These are phyloP conservation scores for Colletotrichum tamarilloi DNA, from an alignment of 2,329 filamentous ascomycete species.

Conservation along the genomic window DNA sequence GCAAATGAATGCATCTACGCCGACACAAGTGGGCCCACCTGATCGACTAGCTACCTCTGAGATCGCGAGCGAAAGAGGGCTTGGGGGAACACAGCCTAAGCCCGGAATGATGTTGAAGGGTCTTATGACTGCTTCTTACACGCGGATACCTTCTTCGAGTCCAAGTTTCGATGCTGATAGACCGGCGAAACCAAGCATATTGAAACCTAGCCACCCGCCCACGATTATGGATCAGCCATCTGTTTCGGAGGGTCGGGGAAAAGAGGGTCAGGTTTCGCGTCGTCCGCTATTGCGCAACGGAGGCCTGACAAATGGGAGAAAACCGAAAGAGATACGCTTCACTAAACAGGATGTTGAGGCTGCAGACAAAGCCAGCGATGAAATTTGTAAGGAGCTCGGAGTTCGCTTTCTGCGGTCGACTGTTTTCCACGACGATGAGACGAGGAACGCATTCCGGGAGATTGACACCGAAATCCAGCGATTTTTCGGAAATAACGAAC, in stretches of 20 bases:
- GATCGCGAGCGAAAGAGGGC: background rate
- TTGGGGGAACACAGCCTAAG: background rate
- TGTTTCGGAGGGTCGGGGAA: background rate
- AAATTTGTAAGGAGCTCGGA: background rate
- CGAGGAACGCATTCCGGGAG: background rate
- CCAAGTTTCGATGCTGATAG: background rate
- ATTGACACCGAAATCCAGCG: background rate
- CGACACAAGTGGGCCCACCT: background rate
- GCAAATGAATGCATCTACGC: background rate
- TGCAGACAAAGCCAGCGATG: background rate
- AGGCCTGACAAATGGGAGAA: background rate
- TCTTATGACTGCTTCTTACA: background rate
- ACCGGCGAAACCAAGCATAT: background rate
- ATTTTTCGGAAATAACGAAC: background rate
- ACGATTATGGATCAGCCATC: background rate
- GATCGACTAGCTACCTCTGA: background rate
- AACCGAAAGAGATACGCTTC: background rate
- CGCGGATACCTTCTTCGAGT: background rate
- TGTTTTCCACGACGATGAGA: background rate
- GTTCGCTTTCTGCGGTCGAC: background rate
- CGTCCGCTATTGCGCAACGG: background rate
- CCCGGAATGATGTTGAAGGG: background rate
- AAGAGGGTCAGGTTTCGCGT: background rate
- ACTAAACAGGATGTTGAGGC: background rate
- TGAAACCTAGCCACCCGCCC: background rate